Conservation (phyloP, 1,139 yeast genomes). For the Suhomyces bolitotheri region DNA sequence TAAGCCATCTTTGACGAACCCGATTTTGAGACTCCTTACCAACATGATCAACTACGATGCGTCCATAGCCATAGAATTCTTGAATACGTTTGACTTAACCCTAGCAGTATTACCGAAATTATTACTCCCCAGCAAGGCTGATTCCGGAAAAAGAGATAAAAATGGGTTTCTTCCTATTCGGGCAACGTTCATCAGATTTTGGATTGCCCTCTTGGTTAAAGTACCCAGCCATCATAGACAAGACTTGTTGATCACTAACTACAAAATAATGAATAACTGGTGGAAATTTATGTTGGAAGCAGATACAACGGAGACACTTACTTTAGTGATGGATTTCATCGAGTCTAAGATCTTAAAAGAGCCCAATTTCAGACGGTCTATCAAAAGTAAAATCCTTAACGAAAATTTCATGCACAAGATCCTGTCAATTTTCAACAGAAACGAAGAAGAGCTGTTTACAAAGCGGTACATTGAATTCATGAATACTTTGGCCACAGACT, state of each 20-base stretch:
- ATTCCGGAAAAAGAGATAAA: constrained; percentile 35
- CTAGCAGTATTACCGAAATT: constrained; percentile 63
- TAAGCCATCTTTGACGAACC: constrained; percentile 61
- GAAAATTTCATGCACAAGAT: constrained; percentile 70
- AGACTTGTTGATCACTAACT: constrained; percentile 59
- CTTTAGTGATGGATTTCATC: constrained; percentile 47
- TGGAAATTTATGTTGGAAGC: constrained; percentile 60
- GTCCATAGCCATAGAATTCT: constrained; percentile 53
- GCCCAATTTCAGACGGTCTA: constrained; percentile 58
- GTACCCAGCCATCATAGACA: constrained; percentile 58
- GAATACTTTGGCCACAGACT: constrained; percentile 44
- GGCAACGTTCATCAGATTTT: constrained; percentile 57
- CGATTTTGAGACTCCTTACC: constrained; percentile 56
- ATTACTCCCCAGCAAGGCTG: constrained; percentile 53
- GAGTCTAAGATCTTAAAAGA: constrained; percentile 58
- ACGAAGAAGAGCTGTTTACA: constrained; percentile 19
- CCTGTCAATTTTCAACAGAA: constrained; percentile 51
- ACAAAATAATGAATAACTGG: constrained; percentile 60
- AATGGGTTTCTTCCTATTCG: constrained; percentile 51
- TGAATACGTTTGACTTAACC: constrained; percentile 68
- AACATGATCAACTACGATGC: constrained; percentile 53
- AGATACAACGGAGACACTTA: constrained; percentile 50
- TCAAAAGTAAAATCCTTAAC: constrained; percentile 75
- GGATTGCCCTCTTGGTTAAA: constrained; percentile 52
- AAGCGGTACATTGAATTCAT: constrained; percentile 51